phyloP scores from a whole-genome alignment of 306 rosid genomes.

The Cicer cuneatum region DNA sequence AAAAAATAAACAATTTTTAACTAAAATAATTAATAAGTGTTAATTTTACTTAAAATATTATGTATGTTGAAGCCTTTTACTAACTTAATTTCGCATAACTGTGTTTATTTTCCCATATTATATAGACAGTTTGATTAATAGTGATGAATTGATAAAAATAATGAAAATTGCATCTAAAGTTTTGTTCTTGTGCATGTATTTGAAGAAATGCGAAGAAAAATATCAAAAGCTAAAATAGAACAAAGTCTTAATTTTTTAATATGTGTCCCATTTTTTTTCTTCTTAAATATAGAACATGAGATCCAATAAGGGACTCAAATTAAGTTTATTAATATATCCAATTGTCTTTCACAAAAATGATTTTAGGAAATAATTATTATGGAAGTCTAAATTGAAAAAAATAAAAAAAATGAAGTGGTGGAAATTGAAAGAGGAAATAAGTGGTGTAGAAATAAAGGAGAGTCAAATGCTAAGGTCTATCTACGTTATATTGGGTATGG shows the following conservation, averaged over 20 bases:
- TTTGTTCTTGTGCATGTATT: neutral
- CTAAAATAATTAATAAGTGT: neutral
- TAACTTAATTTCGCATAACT: neutral
- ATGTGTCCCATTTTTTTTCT: too few relatives aligned
- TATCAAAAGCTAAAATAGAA: neutral
- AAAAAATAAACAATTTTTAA: too few relatives aligned
- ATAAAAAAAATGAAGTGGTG: neutral
- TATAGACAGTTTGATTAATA: too few relatives aligned
- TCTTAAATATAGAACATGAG: too few relatives aligned
- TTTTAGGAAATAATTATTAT: too few relatives aligned
- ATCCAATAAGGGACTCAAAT: too few relatives aligned
- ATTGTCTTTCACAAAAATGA: too few relatives aligned
- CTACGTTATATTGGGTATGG: neutral
- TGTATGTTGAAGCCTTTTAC: too few relatives aligned
- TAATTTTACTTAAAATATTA: too few relatives aligned
- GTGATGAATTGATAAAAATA: neutral
- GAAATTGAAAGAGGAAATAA: conserved; percentile 16
- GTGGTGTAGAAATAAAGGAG: conserved; percentile 3
- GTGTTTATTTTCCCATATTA: neutral
- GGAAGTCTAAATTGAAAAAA: too few relatives aligned
- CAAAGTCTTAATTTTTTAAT: neutral
- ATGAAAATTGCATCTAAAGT: neutral
- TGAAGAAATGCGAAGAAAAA: neutral
- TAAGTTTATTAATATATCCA: too few relatives aligned
- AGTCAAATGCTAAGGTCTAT: conserved; percentile 37